Percentiles rank a stretch among this genome's conserved stretches.
Evolutionary conservation across 2,329 filamentous ascomycete species (phyloP).

Genomic region (Verticillium isaacii): DNA sequence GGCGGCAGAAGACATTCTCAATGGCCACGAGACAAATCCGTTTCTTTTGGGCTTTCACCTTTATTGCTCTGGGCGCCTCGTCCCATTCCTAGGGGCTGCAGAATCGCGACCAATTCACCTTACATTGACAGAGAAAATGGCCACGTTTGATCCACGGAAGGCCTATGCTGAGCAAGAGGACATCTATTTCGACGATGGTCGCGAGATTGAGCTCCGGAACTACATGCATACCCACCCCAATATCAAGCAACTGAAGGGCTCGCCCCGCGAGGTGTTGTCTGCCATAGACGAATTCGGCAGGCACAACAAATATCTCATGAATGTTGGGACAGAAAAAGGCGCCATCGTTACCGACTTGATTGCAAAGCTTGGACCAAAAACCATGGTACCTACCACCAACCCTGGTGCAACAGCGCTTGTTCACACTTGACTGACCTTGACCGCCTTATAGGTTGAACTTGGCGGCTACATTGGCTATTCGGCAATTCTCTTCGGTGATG

Average conservation of each 20-base stretch:
- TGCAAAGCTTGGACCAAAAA: slow-evolving; percentile 56
- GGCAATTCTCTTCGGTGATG: slow-evolving; percentile 67
- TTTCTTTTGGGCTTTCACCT: neutral
- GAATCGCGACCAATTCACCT: neutral
- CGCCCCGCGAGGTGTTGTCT: slow-evolving; percentile 58
- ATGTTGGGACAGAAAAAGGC: slow-evolving; percentile 72
- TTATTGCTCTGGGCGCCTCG: neutral
- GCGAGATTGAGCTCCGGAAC: slow-evolving; percentile 68
- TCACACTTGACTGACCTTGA: neutral
- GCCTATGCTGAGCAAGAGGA: slow-evolving; percentile 37
- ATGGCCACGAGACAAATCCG: neutral
- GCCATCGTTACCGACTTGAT: slow-evolving; percentile 67
- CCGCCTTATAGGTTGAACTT: slow-evolving; percentile 55
- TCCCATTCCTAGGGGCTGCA: neutral
- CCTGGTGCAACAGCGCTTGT: neutral
- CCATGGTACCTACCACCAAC: slow-evolving; percentile 45
- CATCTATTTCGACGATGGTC: slow-evolving; percentile 60
- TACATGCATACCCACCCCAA: slow-evolving; percentile 60
- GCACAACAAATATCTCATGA: slow-evolving; percentile 71
- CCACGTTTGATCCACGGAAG: slow-evolving; percentile 28
- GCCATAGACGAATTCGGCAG: slow-evolving; percentile 64
- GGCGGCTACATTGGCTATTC: slow-evolving; percentile 83
- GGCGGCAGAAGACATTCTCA: neutral
- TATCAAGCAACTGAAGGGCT: slow-evolving; percentile 58
- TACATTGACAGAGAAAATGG: neutral